Base-by-base conservation (phyloP, 306 rosid species). In the Begonia masoniana region DNA sequence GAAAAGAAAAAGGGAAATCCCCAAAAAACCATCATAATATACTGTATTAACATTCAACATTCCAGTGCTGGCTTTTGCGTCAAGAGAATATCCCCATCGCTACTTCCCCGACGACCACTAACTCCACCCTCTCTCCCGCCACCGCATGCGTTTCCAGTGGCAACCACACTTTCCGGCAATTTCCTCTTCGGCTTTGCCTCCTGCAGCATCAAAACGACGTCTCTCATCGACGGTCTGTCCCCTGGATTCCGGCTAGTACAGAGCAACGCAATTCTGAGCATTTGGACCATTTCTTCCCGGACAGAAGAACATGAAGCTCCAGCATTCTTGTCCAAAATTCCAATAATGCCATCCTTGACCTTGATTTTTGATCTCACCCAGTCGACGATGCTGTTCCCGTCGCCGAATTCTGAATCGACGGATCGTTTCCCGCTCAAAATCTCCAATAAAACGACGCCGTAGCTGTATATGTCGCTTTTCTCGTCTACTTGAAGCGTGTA, bases 171-270 rank as follows among this genome's bases (percentile, higher is more conserved):
- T 9, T 65, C 76, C 4, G 57, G 66, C 53, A 71, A 47, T 65
- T 91, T 86, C 61, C 96, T 76, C 62, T 78, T 81, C 0, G 99
- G 99, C 65, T 72, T 83, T 4, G 94, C 86, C 57, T 79, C 88
- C 54, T 81, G 91, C 14, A 91, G 74, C 99, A 83, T 91, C 81
- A 83, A 64, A 54, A 86, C 76, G 5, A 91, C 99, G 57, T 91
- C 99, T 39, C 96, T 76, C 96, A 86, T 91, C 1, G 92, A 76
- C n/a, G 99, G 99, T 6, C 94, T 73, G 52, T 91, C 96, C 0
- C 86, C 75, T 0, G 94, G 96, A 52, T 69, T 83, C 10, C 78
- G 70, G 14, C 96, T 80, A 0, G 99, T 83, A 66, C 99, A 91
- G 11, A 75, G 99, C 84, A 91, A 58, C 1, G 96, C 78, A 21